Evolutionary conservation across 768 basidiomycete species (phyloP).

Genomic region (Trametes meyenii): DNA sequence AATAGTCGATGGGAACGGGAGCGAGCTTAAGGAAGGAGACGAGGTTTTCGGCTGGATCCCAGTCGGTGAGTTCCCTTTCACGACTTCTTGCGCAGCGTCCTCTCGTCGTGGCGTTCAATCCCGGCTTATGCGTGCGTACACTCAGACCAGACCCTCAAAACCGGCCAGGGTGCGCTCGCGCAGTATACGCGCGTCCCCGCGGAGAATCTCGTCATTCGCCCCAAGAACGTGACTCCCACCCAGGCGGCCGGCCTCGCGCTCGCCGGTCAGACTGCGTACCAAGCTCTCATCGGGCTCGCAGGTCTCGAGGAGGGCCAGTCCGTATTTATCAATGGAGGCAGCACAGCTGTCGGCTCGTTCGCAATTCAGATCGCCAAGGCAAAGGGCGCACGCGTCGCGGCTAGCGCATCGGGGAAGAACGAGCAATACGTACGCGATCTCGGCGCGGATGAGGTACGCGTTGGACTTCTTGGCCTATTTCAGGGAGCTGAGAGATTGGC

Average conservation of each 20-base stretch:
- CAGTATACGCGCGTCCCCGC: slow-evolving; percentile 57
- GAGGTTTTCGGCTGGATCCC: slow-evolving; percentile 62
- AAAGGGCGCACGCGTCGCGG: slow-evolving; percentile 57
- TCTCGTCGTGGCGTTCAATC: not conserved
- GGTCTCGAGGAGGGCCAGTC: slow-evolving; percentile 59
- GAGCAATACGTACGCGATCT: slow-evolving; percentile 55
- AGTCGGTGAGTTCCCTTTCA: slow-evolving; percentile 31
- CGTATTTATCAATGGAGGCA: slow-evolving; percentile 73
- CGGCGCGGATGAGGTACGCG: slow-evolving; percentile 67
- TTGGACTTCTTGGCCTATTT: not conserved
- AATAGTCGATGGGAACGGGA: slow-evolving; percentile 56
- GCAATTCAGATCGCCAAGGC: slow-evolving; percentile 77
- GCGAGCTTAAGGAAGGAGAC: slow-evolving; percentile 59
- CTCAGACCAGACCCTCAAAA: slow-evolving; percentile 37
- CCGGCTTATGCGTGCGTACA: not conserved
- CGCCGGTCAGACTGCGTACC: slow-evolving; percentile 61
- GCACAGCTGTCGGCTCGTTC: slow-evolving; percentile 65
- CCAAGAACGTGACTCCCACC: slow-evolving; percentile 50
- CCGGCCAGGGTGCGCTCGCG: slow-evolving; percentile 57
- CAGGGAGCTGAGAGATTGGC: not conserved
- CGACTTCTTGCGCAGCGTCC: not conserved
- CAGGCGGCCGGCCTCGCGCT: slow-evolving; percentile 66
- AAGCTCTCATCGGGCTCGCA: slow-evolving; percentile 50
- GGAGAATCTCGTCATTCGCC: slow-evolving; percentile 44
- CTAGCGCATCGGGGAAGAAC: slow-evolving; percentile 63